A percentile compares a stretch with the other conserved stretches of the same genome.
Evolutionary conservation across 2,329 filamentous ascomycete species (phyloP).

Genomic region (Lasiodiplodia citricola): DNA sequence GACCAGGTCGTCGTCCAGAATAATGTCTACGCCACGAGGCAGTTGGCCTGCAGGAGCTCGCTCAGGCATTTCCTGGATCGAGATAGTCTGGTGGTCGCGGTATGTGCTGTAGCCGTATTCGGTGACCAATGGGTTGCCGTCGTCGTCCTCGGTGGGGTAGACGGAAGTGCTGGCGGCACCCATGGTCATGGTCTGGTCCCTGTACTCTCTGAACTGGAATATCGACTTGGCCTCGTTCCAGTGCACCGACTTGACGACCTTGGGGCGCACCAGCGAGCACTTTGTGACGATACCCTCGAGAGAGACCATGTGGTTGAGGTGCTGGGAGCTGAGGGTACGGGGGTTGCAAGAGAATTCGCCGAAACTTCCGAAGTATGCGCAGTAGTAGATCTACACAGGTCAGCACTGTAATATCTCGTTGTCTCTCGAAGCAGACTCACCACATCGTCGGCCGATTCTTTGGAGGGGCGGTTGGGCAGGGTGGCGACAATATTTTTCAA

Average conservation of each 20-base stretch:
- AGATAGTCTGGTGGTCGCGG: slow-evolving; percentile 95
- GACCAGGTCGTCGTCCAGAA: slow-evolving; percentile 94
- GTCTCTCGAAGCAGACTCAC: slow-evolving; percentile 45
- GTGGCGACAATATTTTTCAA: slow-evolving; percentile 87
- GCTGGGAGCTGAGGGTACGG: slow-evolving; percentile 83
- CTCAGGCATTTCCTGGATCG: slow-evolving; percentile 99
- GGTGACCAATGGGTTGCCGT: slow-evolving; percentile 89
- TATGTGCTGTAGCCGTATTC: slow-evolving; percentile 97
- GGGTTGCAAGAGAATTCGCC: slow-evolving; percentile 95
- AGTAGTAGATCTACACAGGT: slow-evolving; percentile 71
- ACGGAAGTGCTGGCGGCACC: slow-evolving; percentile 88
- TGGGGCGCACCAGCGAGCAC: slow-evolving; percentile 92
- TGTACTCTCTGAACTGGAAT: slow-evolving; percentile 89
- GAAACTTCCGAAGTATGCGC: slow-evolving; percentile 95
- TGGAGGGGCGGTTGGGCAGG: slow-evolving; percentile 74
- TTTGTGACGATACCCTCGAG: slow-evolving; percentile 97
- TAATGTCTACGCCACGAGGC: slow-evolving; percentile 92
- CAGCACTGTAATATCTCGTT: background rate
- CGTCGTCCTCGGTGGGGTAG: slow-evolving; percentile 91
- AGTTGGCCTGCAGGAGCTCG: slow-evolving; percentile 93
- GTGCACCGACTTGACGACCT: slow-evolving; percentile 98
- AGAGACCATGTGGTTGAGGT: slow-evolving; percentile 96
- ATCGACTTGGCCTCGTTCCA: slow-evolving; percentile 87
- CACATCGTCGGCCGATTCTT: slow-evolving; percentile 77
- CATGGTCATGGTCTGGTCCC: slow-evolving; percentile 94